A percentile compares a stretch with the other conserved stretches of the same genome.
Evolutionary conservation across 2,329 filamentous ascomycete genomes (phyloP).

Genomic region (Scytalidium lignicola): DNA sequence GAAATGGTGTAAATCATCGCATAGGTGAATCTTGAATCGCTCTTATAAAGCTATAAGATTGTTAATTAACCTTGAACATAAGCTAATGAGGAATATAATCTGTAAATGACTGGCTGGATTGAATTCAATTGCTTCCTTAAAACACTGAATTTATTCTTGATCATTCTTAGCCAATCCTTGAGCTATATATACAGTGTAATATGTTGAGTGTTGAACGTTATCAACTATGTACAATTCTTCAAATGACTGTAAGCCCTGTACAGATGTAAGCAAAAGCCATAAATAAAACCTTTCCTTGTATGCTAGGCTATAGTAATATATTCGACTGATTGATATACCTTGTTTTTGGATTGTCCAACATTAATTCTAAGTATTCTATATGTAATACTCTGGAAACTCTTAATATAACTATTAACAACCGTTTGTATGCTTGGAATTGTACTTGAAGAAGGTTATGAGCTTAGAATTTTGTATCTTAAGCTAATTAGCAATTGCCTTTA

Average conservation of each 20-base stretch:
- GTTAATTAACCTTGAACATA: neutral
- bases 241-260: constrained; percentile 2
- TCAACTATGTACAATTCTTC: constrained; percentile 4
- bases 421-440: constrained; percentile 2
- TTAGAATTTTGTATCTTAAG: neutral
- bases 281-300: constrained; percentile 4
- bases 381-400: constrained; percentile 5
- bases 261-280: constrained; percentile 4
- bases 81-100: constrained; percentile 1
- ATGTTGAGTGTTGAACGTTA: neutral
- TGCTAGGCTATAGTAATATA: constrained; percentile 6
- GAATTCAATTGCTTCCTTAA: neutral
- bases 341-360: neutral
- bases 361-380: neutral
- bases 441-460: constrained; percentile 6
- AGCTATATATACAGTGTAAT: constrained; percentile 6
- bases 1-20: neutral
- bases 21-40: constrained; percentile 1
- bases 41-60: constrained; percentile 1
- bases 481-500: neutral
- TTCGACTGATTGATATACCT: constrained; percentile 1
- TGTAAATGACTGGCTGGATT: neutral
- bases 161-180: constrained; percentile 3
- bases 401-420: constrained; percentile 2
- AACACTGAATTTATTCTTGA: constrained; percentile 2